Conservation (phyloP, 768 basidiomycete genomes). For the Auricularia sp. region DNA sequence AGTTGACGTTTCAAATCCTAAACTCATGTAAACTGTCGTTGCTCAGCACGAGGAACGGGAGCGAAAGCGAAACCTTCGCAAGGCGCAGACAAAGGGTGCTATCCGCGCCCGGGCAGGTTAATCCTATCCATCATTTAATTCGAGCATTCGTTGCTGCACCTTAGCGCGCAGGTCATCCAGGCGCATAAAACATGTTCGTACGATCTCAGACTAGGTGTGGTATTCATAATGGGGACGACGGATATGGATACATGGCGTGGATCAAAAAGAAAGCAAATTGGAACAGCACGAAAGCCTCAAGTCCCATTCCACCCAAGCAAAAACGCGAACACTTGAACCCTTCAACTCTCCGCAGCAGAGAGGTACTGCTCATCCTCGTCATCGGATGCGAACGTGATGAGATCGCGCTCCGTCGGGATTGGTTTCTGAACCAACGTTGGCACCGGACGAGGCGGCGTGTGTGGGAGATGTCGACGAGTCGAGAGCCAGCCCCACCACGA, state of each 20-base stretch:
- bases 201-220: too few species aligned
- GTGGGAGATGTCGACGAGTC: background rate
- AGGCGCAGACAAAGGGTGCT: slow-evolving; percentile 35
- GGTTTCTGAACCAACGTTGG: background rate
- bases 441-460: background rate
- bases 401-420: background rate
- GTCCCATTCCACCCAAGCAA: too few species aligned
- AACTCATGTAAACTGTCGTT: background rate
- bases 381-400: background rate
- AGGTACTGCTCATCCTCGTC: background rate
- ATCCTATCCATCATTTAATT: background rate
- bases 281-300: too few species aligned
- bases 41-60: slow-evolving; percentile 60
- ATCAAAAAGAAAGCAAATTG: too few species aligned
- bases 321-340: too few species aligned
- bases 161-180: too few species aligned
- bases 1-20: slow-evolving; percentile 4
- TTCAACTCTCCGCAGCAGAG: background rate
- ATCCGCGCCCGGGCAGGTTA: background rate
- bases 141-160: too few species aligned
- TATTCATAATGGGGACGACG: too few species aligned
- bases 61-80: slow-evolving; percentile 60
- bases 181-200: too few species aligned
- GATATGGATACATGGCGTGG: too few species aligned
- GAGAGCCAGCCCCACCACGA: background rate